phyloP scores from a whole-genome alignment of 2,329 filamentous ascomycete genomes.

The Orbilia blumenaviensis region DNA sequence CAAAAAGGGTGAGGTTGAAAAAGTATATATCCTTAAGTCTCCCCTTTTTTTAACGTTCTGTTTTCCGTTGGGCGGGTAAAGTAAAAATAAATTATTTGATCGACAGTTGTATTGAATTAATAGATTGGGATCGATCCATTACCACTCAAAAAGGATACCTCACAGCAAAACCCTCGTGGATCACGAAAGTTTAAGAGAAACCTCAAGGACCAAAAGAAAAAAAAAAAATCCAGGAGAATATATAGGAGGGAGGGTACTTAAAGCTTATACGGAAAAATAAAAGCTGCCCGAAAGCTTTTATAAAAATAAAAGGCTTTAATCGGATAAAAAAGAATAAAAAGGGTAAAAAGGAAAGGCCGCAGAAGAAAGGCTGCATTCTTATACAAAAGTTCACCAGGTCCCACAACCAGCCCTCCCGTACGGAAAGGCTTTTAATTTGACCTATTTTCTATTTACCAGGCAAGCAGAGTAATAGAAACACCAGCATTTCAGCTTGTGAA shows the following conservation, averaged over 20 bases:
- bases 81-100: background rate
- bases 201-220: too few species aligned
- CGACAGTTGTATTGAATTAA: background rate
- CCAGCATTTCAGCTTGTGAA: constrained; percentile 7
- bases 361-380: constrained; percentile 1
- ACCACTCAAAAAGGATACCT: background rate
- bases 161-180: background rate
- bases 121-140: background rate
- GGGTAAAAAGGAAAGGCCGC: background rate
- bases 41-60: background rate
- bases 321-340: background rate
- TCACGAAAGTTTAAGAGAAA: background rate
- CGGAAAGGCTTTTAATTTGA: background rate
- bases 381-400: background rate
- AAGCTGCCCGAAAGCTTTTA: background rate
- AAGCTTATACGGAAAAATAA: too few species aligned
- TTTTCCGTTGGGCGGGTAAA: background rate
- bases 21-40: background rate
- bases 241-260: too few species aligned
- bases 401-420: background rate
- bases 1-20: background rate
- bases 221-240: too few species aligned
- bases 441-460: too few species aligned
- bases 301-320: background rate
- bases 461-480: background rate